Base-by-base conservation (phyloP, 163 green algal species). In the Chlamydomonas reinhardtii region DNA sequence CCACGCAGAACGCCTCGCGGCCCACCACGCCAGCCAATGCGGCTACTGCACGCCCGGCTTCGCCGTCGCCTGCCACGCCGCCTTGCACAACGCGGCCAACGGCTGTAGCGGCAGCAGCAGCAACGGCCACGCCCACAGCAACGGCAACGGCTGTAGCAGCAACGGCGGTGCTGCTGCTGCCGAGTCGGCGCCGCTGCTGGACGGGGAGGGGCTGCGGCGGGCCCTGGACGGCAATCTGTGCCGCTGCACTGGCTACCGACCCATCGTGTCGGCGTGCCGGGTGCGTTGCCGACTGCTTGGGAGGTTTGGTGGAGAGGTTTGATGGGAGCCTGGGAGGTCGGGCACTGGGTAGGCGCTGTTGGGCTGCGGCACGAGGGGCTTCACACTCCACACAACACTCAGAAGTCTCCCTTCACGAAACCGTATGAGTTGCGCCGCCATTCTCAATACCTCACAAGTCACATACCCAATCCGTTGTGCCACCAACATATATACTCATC, bases 1-100 rank as follows among this genome's bases (percentile, higher is more conserved):
- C 11, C 34, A 15, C 69, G 70, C 93, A 96, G 94, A 95, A 70
- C 84, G 84, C 20, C 72, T 95, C 25, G 90, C 83, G 2, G 75
- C 34, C 19, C 89, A 89, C 77, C 91, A 94, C 83, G 95, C 91
- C 29, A 94, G 86, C 37, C 95, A 98, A 84, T 98, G 95, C 79
- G 95, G 95, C 59, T 97, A 92, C 92, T 98, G 95, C 91, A 96
- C 95, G 4, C 93, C 94, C 27, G 94, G 94, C 27, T 92, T 97
- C 35, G 91, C 94, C 1, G 84, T 95, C 0, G 91, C 92, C 20
- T 91, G 89, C 65, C 85, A 93, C 35, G 88, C 91, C 3, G 90
- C 89, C 17, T 88, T 95, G n/a, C 35, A 76, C 61, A 87, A 90
- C 29, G 73, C 75, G 1, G 61, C 37, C 19, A 65, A 65, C 19